Evolutionary conservation across 176 grass and related monocot species (phyloP).

Genomic region (Pontederia paniculata): DNA sequence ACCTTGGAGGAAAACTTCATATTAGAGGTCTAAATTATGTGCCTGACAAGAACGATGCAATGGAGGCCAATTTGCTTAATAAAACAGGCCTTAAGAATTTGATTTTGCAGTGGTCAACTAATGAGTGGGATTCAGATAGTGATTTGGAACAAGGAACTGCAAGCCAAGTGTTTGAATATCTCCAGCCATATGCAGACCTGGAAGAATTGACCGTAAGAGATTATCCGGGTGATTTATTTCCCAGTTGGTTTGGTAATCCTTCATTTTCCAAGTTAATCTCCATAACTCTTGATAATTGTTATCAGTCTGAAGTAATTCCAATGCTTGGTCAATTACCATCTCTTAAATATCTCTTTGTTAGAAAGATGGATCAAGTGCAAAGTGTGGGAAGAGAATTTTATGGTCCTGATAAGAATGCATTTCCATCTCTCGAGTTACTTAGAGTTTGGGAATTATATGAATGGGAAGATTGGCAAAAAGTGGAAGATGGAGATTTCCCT

Average conservation of each 20-base stretch:
- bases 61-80: conserved; percentile 1
- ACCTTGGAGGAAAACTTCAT: conserved; percentile 8
- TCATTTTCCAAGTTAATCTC: conserved; percentile 17
- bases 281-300: conserved; percentile 16
- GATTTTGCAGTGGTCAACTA: conserved; percentile 20
- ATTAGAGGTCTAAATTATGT: not conserved
- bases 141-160: not conserved
- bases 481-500: conserved; percentile 19
- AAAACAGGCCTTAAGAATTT: conserved; percentile 21
- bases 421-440: conserved; percentile 18
- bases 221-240: conserved; percentile 25
- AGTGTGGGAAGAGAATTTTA: conserved; percentile 9
- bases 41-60: not conserved
- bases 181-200: conserved; percentile 20
- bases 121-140: conserved; percentile 3
- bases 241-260: conserved; percentile 11
- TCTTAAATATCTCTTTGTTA: conserved; percentile 17
- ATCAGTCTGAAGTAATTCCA: conserved; percentile 20
- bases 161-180: conserved; percentile 7
- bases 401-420: not conserved
- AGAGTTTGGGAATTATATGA: conserved; percentile 34
- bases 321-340: conserved; percentile 12
- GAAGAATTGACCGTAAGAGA: conserved; percentile 20
- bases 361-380: too few species aligned
- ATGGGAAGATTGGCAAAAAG: conserved; percentile 20